Conservation (phyloP, 495 filamentous ascomycete species). For the Elasticomyces elasticus region DNA sequence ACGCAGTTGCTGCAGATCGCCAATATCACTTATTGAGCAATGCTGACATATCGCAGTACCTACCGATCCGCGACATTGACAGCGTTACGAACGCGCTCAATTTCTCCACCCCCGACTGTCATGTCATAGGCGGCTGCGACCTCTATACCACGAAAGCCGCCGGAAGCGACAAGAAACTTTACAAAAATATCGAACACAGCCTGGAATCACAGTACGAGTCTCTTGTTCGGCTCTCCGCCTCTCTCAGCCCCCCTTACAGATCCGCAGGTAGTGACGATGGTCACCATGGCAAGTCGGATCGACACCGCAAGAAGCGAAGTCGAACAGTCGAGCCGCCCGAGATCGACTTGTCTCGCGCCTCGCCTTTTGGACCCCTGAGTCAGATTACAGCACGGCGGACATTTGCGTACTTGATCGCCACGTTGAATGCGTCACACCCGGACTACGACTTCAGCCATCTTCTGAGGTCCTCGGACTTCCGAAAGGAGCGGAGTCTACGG, state of each 20-base stretch:
- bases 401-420: slow-evolving; percentile 93
- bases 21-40: background rate
- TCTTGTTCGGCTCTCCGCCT: slow-evolving; percentile 67
- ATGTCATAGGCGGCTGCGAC: slow-evolving; percentile 84
- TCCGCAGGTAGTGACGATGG: slow-evolving; percentile 1
- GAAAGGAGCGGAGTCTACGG: slow-evolving; percentile 61
- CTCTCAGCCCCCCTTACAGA: slow-evolving; percentile 62
- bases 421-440: slow-evolving; percentile 91
- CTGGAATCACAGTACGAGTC: slow-evolving; percentile 85
- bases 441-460: slow-evolving; percentile 97
- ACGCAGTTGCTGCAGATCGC: background rate
- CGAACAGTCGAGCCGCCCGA: slow-evolving; percentile 20
- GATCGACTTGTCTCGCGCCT: slow-evolving; percentile 69
- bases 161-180: slow-evolving; percentile 88
- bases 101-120: slow-evolving; percentile 84
- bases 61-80: slow-evolving; percentile 82
- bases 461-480: slow-evolving; percentile 78
- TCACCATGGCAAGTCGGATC: background rate
- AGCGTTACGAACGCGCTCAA: slow-evolving; percentile 80
- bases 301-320: slow-evolving; percentile 9
- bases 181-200: slow-evolving; percentile 83
- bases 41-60: slow-evolving; percentile 43
- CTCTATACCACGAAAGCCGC: slow-evolving; percentile 95
- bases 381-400: slow-evolving; percentile 79
- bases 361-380: slow-evolving; percentile 80